These are phyloP conservation scores for Cryptosporidium meleagridis DNA, from an alignment of 169 alveolate genomes.

Conservation along the genomic window DNA sequence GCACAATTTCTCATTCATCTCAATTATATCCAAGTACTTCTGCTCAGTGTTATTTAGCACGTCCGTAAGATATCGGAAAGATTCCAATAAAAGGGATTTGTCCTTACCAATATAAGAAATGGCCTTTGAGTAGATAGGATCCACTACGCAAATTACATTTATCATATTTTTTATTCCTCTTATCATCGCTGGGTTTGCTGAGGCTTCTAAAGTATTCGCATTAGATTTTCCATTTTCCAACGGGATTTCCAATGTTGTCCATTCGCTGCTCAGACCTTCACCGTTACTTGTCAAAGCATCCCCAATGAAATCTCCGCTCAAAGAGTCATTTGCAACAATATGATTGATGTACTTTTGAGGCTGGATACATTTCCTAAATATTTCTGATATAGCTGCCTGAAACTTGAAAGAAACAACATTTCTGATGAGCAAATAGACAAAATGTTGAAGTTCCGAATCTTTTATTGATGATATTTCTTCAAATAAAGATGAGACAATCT, in stretches of 20 bases:
- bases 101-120: conserved; percentile 67
- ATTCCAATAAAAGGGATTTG: conserved; percentile 33
- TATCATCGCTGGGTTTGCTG: not conserved
- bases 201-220: not conserved
- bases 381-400: conserved; percentile 45
- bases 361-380: conserved; percentile 41
- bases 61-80: conserved; percentile 58
- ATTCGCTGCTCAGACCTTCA: conserved; percentile 14
- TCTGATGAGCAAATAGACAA: conserved; percentile 47
- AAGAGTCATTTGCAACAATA: not conserved
- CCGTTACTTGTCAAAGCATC: not conserved
- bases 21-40: conserved; percentile 31
- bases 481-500: conserved; percentile 60
- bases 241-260: conserved; percentile 59
- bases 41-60: conserved; percentile 60
- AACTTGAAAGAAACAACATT: conserved; percentile 43
- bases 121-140: conserved; percentile 68
- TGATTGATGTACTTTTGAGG: conserved; percentile 36
- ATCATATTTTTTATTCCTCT: not conserved
- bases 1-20: conserved; percentile 31
- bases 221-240: not conserved
- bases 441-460: conserved; percentile 50
- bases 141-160: conserved; percentile 31
- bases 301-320: conserved; percentile 7
- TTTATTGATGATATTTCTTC: conserved; percentile 51